Percentiles rank a stretch among this genome's conserved stretches.
Conservation (phyloP, 345 rosid species). For the Atalantia buxifolia region DNA sequence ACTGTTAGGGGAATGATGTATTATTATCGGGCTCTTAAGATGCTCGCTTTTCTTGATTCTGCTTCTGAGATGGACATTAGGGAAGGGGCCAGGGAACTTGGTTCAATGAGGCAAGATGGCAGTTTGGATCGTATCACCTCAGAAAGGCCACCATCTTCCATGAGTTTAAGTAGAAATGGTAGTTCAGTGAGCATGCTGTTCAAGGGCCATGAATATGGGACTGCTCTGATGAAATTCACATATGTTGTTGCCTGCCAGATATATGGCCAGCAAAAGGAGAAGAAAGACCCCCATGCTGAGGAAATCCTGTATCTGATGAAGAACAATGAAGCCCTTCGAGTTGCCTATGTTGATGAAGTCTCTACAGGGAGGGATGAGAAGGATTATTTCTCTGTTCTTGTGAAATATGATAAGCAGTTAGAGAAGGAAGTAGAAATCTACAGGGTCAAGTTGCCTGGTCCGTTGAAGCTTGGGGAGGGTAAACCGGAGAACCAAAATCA, state of each 20-base stretch:
- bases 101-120: conserved; percentile 58
- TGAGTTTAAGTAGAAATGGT: conserved; percentile 56
- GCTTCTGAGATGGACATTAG: conserved; percentile 93
- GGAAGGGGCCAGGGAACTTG: conserved; percentile 76
- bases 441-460: conserved; percentile 92
- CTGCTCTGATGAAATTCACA: conserved; percentile 89
- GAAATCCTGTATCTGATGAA: conserved; percentile 84
- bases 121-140: conserved; percentile 33
- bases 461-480: conserved; percentile 96
- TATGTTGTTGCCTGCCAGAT: conserved; percentile 97
- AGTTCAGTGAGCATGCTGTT: conserved; percentile 59
- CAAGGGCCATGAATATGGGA: conserved; percentile 86
- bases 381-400: conserved; percentile 90
- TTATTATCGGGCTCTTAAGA: conserved; percentile 88
- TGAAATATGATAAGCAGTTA: conserved; percentile 77
- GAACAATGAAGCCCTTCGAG: conserved; percentile 86
- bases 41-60: conserved; percentile 95
- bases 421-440: conserved; percentile 87
- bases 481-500: conserved; percentile 99
- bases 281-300: conserved; percentile 83
- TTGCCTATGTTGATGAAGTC: conserved; percentile 93
- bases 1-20: conserved; percentile 99
- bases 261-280: conserved; percentile 89
- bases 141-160: conserved; percentile 45
- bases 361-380: conserved; percentile 53